A percentile compares a stretch with the other conserved stretches of the same genome.
Conservation (phyloP, 192 early-diverging fungal genomes). For the Coemansia sp. region DNA sequence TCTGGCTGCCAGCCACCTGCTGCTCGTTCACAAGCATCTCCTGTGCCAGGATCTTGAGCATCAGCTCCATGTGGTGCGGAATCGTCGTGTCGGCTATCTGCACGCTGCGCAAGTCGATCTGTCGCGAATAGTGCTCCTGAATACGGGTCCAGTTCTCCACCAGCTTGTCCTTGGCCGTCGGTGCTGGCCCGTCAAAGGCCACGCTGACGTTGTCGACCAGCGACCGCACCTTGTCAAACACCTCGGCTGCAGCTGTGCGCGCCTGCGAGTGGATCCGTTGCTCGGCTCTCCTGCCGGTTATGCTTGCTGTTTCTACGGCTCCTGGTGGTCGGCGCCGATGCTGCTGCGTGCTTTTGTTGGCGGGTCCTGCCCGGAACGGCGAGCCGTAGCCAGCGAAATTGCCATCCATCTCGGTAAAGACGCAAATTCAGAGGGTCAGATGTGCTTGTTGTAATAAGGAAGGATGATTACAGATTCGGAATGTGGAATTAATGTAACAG, state of each 20-base stretch:
- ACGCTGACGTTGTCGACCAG: conserved; percentile 40
- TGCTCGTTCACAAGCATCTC: conserved; percentile 23
- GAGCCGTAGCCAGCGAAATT: background rate
- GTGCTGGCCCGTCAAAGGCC: conserved; percentile 32
- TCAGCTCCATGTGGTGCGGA: conserved; percentile 42
- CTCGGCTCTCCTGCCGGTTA: background rate
- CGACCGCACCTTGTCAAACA: conserved; percentile 24
- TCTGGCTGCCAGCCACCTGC: background rate
- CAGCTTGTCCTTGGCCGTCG: conserved; percentile 33
- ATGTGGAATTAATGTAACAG: no score
- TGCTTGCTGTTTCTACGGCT: background rate
- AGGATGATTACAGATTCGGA: background rate
- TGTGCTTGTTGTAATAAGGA: background rate
- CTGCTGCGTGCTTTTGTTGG: background rate
- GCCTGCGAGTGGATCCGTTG: conserved; percentile 3
- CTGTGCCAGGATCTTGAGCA: conserved; percentile 24
- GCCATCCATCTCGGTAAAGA: conserved; percentile 5
- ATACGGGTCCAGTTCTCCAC: conserved; percentile 48
- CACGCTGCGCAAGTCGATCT: conserved; percentile 21
- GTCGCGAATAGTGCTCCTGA: conserved; percentile 38
- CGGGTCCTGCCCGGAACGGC: background rate
- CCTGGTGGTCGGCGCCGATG: background rate
- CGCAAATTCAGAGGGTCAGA: background rate
- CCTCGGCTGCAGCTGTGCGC: conserved; percentile 7
- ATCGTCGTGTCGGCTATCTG: conserved; percentile 34